Evolutionary conservation across 805 yeast genomes (phyloP).

Genomic region (Candida parachauliodes): DNA sequence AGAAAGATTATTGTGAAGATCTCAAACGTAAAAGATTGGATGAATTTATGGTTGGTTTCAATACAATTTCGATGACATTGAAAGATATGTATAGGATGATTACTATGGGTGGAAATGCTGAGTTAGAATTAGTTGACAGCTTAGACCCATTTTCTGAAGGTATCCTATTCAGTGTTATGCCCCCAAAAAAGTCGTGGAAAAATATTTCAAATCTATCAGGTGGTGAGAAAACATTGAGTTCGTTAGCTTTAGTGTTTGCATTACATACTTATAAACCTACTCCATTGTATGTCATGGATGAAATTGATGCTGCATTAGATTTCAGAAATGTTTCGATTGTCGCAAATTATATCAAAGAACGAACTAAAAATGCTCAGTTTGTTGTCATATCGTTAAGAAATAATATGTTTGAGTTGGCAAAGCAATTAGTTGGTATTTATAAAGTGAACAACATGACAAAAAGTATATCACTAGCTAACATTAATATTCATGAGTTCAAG

Average conservation of each 20-base stretch:
- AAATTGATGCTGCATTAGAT: conserved; percentile 97
- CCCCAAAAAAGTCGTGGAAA: conserved; percentile 97
- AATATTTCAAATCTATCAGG: conserved; percentile 94
- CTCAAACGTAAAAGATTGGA: conserved; percentile 70
- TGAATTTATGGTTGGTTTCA: conserved; percentile 93
- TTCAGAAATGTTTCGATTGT: conserved; percentile 96
- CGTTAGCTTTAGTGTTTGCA: conserved; percentile 93
- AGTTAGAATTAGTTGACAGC: conserved; percentile 89
- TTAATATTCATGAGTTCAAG: conserved; percentile 6
- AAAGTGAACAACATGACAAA: conserved; percentile 88
- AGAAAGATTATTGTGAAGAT: conserved; percentile 60
- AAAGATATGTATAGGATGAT: conserved; percentile 98
- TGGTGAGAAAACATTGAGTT: conserved; percentile 94
- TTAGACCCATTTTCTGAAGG: conserved; percentile 99
- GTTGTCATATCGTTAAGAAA: conserved; percentile 92
- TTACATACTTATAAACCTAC: conserved; percentile 95
- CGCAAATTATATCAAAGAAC: conserved; percentile 92
- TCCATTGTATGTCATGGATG: conserved; percentile 97
- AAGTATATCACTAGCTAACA: conserved; percentile 54
- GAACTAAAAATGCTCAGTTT: conserved; percentile 95
- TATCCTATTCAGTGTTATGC: conserved; percentile 95
- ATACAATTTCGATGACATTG: conserved; percentile 76
- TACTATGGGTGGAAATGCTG: conserved; percentile 99
- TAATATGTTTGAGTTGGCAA: conserved; percentile 96
- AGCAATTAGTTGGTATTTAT: conserved; percentile 91